Evolutionary conservation across 2,329 filamentous ascomycete genomes (phyloP).

Genomic region (Zymoseptoria passerinii): DNA sequence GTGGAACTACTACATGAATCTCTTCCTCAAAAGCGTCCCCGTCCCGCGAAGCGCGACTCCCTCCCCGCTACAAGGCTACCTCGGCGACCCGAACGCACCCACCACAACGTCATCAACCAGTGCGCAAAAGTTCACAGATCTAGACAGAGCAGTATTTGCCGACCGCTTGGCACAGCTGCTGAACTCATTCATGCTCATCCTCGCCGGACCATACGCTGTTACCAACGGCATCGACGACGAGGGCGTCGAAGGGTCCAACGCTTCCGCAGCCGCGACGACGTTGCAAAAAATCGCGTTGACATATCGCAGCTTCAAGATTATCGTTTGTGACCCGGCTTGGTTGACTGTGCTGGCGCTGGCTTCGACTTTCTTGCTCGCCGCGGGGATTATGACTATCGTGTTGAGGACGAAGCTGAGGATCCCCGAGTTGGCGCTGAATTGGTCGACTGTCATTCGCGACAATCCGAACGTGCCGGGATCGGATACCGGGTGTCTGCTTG

Average conservation of each 20-base stretch:
- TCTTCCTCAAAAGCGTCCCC: background rate
- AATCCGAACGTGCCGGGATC: background rate
- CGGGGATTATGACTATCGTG: background rate
- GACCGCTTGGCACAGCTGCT: background rate
- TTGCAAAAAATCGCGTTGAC: background rate
- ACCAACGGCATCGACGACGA: background rate
- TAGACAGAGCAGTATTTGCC: background rate
- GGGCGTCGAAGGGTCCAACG: background rate
- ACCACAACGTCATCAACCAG: background rate
- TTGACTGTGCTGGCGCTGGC: background rate
- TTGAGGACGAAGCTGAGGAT: background rate
- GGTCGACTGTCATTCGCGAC: slow-evolving; percentile 2
- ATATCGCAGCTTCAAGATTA: background rate
- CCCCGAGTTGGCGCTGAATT: slow-evolving; percentile 2
- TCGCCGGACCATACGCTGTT: background rate
- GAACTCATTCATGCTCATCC: slow-evolving; percentile 1
- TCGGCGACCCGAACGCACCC: slow-evolving; percentile 1
- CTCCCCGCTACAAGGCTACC: slow-evolving; percentile 1
- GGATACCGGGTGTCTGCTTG: background rate
- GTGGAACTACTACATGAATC: background rate
- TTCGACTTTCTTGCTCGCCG: background rate
- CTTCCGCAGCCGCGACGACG: background rate
- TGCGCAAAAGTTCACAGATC: background rate
- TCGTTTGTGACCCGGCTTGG: background rate
- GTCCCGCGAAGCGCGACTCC: background rate